Evolutionary conservation across 352 stramenopile species (phyloP), one percentile per base, ranked within the genome.

Genomic region (Globisporangium echinulatum): DNA sequence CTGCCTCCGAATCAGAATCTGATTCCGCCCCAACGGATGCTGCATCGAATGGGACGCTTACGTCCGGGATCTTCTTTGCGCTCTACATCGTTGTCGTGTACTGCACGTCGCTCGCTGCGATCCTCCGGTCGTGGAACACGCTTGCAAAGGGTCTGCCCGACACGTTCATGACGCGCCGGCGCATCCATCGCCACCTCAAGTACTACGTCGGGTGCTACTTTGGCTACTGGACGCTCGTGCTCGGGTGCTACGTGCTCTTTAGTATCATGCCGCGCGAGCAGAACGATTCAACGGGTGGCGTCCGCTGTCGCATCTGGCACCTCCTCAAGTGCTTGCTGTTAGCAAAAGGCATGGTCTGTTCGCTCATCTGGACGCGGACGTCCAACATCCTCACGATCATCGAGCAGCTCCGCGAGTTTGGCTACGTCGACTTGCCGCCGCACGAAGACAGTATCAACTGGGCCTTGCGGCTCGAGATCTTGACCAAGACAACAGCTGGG

Each of bases 141-240:
- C 85, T 93, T 33, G 67, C 85, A 15, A 90, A 88, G 59, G 83
- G 83, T 0, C 70, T 92, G 4, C 75, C 72, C 0, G 79, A 93
- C 52, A 93, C 83, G 5, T 90, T 93, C 69, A 74, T 64, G 38
- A 89, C 83, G 3, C 79, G 83, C 33, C 68, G 88, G 52, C 83
- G 83, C 25, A 91, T 88, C 37, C 83, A 91, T 52, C 75, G 83
- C 2, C 81, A 93, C 52, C 72, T 93, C 38, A 93, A 93, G 66
- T 93, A 93, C 67, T 93, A 93, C 50, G 83, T 93, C n/a, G 83
- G 81, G 13, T 91, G 80, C 62, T 93, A 91, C 64, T 90, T 93
- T 53, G 80, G 82, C 33, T 93, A 90, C 64, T 93, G 83, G 83
- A 93, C 83, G 1, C 59, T 90, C 14, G 83, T 93, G 9, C 58